Evolutionary conservation across 768 basidiomycete species (phyloP), one percentile per base, ranked within the genome.

Genomic region (Obba rivulosa): DNA sequence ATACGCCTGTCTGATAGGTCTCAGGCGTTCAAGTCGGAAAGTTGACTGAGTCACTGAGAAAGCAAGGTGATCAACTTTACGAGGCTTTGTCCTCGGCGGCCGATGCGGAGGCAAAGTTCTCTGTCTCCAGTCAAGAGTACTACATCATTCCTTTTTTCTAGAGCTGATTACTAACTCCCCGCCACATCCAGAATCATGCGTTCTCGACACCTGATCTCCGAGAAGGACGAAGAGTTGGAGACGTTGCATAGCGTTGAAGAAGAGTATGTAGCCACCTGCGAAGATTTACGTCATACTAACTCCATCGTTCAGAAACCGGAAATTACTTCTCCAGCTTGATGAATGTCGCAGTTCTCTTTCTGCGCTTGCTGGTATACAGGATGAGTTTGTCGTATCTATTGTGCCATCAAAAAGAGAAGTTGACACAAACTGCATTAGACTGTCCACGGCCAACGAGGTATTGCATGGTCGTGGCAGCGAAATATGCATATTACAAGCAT

Each of bases 11-110:
- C 36, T 20, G 21, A 36, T 8, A 10, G 17, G 10, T 20, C n/a
- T 25, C 22, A 61, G 60, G 35, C 24, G 34, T 53, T 20, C 53
- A 58, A 36, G 21, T 61, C 21, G 14, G 37, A 0, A 47, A 41
- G 1, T 37, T 60, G 7, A 53, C 47, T 3, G 46, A 51, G n/a
- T 40, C 34, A 7, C 21, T 57, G 24, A 55, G 57, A 49, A 39
- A 45, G 14, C 56, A 59, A 24, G 55, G 52, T 35, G 37, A 10
- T 14, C 55, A 57, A 16, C 24, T 63, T n/a, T 39, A 59, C 13
- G 57, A 59, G 8, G 48, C 50, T 8, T 38, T 61, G 17, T 11
- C 49, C 3, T 16, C 41, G 14, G 51, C 50, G 34, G 59, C 59
- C 1, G 58, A 63, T 1, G 42, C 51, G 0, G 53, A 60, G 31